Percentiles rank a stretch among this genome's conserved stretches.
phyloP scores from a whole-genome alignment of 2,329 filamentous ascomycete species.

The Sordariomycetes sp. region DNA sequence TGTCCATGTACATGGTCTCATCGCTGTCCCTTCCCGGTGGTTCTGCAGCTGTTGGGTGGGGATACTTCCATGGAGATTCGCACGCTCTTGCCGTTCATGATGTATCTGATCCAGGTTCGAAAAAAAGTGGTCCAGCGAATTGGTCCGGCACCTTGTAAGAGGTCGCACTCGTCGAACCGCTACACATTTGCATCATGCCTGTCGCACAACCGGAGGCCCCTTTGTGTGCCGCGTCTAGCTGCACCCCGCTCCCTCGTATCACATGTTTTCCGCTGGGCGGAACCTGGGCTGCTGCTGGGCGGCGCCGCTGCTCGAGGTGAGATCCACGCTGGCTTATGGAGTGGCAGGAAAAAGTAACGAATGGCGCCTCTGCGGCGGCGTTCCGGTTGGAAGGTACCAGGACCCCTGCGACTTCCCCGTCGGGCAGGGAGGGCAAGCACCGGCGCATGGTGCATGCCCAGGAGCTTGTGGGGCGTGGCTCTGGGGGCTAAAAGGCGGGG shows the following conservation, averaged over 20 bases:
- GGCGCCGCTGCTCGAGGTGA: background rate
- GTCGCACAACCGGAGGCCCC: background rate
- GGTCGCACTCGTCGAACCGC: background rate
- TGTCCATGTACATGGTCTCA: background rate
- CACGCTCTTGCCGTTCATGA: background rate
- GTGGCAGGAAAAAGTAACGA: too few species aligned
- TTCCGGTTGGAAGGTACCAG: background rate
- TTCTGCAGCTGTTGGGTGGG: background rate
- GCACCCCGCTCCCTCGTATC: background rate
- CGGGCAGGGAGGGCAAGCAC: background rate
- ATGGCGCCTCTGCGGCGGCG: too few species aligned
- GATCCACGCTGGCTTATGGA: background rate
- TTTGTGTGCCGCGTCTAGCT: background rate
- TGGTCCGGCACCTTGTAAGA: background rate
- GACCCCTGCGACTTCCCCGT: background rate
- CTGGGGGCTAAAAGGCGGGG: background rate
- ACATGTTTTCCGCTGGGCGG: background rate
- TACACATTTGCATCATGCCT: background rate
- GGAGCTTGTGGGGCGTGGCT: too few species aligned
- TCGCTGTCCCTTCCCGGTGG: background rate
- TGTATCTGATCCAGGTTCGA: background rate
- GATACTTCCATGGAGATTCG: background rate
- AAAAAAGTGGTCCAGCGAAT: background rate
- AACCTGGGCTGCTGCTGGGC: background rate
- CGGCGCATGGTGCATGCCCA: background rate